Base-by-base conservation (phyloP, 2,329 filamentous ascomycete genomes). In the Ophiostoma piceae region DNA sequence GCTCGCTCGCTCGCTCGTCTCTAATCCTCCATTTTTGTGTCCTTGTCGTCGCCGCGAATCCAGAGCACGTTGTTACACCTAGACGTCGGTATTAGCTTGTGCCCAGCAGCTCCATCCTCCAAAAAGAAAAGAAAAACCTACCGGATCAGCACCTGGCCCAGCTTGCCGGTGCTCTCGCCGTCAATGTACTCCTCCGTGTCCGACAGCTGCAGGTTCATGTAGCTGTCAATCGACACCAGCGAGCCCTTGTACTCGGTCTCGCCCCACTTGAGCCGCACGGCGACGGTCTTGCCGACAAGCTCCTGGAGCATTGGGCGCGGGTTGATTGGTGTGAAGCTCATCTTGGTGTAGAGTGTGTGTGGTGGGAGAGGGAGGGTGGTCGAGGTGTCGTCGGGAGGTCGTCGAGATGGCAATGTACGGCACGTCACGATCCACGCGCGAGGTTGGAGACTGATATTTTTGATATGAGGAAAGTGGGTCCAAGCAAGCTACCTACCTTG, bases 171-270 rank as follows among this genome's bases (percentile, higher is more conserved):
- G 79, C 88, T 89, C 85, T 96, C 91, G 75, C 92, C 90, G 78
- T 93, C 88, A 77, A 97, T 91, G 81, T 90, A 97, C 81, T 99
- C 95, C 81, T 97, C 92, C 68, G 94, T 94, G 76, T 90, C 90
- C 74, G 89, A 88, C 73, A 99, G 87, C 82, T 98, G 93, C 74
- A 99, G 89, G 83, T 99, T 99, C 94, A 99, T 98, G 84, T 99
- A 99, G 78, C 91, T 93, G 83, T 99, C 95, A 77, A 96, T 92
- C 76, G 91, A 94, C 77, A 79, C 91, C 73, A 99, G 87, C 74
- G 88, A 87, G 79, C 95, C 95, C 80, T 94, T 96, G 87, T 99
- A 99, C 80, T 99, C 95, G 71, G 92, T 95, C 81, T 97, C 90
- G 76, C 92, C 93, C 95, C 95, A 99, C 86, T 99, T 99, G 74